phyloP scores from a whole-genome alignment of 345 rosid genomes.

The Eucalyptus erythrocorys region DNA sequence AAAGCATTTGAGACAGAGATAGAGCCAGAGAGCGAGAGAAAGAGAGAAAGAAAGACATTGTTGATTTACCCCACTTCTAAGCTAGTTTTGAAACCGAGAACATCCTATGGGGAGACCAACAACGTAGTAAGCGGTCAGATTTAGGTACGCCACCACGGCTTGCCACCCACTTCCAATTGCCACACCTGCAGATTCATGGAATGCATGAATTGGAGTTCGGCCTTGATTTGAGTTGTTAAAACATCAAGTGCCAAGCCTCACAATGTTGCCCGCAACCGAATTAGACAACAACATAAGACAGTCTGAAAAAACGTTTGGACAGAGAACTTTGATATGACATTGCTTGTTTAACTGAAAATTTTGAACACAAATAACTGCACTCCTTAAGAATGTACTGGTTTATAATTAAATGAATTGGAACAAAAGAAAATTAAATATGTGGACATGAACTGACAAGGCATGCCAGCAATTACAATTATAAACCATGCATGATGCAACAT shows the following conservation, averaged over 20 bases:
- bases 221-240: background rate
- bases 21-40: background rate
- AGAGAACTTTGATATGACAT: background rate
- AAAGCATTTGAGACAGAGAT: background rate
- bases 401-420: background rate
- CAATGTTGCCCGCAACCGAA: background rate
- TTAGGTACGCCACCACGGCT: constrained; percentile 77
- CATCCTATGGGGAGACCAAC: constrained; percentile 88
- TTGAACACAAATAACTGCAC: background rate
- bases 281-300: background rate
- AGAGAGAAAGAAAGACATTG: background rate
- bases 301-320: background rate
- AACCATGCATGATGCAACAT: background rate
- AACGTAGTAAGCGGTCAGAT: constrained; percentile 51
- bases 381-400: background rate
- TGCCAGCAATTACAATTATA: background rate
- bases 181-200: constrained; percentile 32
- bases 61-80: constrained; percentile 58
- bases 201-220: background rate
- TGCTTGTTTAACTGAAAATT: background rate
- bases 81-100: constrained; percentile 67
- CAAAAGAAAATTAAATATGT: background rate
- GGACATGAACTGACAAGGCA: background rate
- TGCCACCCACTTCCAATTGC: constrained; percentile 98
- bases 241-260: background rate